Percentiles rank a stretch among this genome's conserved stretches.
Evolutionary conservation across 164 flowering plant species (phyloP).

Genomic region (Magnolia sinica): DNA sequence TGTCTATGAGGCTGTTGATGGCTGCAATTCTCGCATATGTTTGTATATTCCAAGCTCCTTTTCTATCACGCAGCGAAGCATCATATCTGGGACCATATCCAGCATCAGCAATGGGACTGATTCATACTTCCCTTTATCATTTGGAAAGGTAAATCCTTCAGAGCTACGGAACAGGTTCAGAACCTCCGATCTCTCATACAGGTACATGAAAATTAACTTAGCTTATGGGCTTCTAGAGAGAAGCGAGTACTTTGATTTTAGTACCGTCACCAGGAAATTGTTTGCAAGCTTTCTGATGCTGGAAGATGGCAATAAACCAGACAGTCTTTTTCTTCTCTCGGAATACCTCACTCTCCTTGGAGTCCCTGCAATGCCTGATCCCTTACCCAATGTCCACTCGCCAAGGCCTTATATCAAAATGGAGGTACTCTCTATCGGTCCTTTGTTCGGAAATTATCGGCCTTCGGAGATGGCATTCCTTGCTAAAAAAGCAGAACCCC

Average conservation of each 20-base stretch:
- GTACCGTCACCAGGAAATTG: conserved; percentile 57
- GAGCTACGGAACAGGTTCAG: conserved; percentile 50
- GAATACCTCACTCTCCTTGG: conserved; percentile 72
- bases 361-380: conserved; percentile 39
- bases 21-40: conserved; percentile 62
- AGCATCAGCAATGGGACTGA: conserved; percentile 24
- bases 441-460: conserved; percentile 62
- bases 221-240: conserved; percentile 60
- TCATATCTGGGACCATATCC: conserved; percentile 57
- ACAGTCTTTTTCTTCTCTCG: conserved; percentile 57
- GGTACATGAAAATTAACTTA: conserved; percentile 46
- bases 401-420: conserved; percentile 39
- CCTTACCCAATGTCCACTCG: conserved; percentile 23
- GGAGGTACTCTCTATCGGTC: conserved; percentile 67
- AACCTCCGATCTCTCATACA: conserved; percentile 39
- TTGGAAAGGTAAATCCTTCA: conserved; percentile 51
- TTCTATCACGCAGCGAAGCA: conserved; percentile 69
- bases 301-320: conserved; percentile 31
- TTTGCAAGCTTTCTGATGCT: conserved; percentile 57
- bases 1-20: conserved; percentile 23
- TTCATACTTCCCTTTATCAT: conserved; percentile 57
- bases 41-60: conserved; percentile 61
- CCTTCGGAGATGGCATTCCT: conserved; percentile 33
- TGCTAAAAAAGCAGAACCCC: conserved; percentile 35
- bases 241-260: conserved; percentile 54